Percentiles rank a stretch among this genome's conserved stretches.
Evolutionary conservation across 78 protist species (phyloP).

Genomic region (Mantamonas sphyraenae): DNA sequence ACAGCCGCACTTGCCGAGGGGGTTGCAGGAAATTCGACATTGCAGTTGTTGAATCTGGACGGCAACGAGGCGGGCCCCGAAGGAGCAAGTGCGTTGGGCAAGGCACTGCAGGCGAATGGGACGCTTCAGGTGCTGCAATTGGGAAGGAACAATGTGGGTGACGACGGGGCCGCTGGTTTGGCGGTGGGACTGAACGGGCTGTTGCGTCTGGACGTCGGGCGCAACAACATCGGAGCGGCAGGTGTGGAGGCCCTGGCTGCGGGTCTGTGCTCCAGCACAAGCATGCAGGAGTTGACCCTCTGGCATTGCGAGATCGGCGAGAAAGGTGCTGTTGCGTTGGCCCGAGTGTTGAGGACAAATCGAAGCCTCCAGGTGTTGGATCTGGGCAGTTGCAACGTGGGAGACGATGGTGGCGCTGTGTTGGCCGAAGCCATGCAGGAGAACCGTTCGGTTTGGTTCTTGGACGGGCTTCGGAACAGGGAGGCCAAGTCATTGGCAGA

Average conservation of each 20-base stretch:
- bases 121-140: background rate
- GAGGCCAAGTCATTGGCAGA: no score
- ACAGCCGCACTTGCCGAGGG: no score
- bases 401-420: background rate
- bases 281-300: no score
- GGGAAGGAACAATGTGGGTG: background rate
- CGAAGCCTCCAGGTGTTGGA: background rate
- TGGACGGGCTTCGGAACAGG: no score
- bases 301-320: no score
- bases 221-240: no score
- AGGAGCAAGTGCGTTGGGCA: constrained; percentile 1
- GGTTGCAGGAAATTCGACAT: background rate
- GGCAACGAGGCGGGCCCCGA: background rate
- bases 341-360: background rate
- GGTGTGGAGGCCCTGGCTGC: background rate
- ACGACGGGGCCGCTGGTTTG: constrained; percentile 1
- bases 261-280: no score
- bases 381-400: background rate
- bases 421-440: background rate
- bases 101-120: background rate
- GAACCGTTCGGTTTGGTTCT: background rate
- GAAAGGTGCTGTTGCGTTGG: no score
- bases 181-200: no score
- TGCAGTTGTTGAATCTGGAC: background rate
- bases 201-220: no score